phyloP scores from a whole-genome alignment of 78 protist genomes.

The Dictyostelium firmibasis region DNA sequence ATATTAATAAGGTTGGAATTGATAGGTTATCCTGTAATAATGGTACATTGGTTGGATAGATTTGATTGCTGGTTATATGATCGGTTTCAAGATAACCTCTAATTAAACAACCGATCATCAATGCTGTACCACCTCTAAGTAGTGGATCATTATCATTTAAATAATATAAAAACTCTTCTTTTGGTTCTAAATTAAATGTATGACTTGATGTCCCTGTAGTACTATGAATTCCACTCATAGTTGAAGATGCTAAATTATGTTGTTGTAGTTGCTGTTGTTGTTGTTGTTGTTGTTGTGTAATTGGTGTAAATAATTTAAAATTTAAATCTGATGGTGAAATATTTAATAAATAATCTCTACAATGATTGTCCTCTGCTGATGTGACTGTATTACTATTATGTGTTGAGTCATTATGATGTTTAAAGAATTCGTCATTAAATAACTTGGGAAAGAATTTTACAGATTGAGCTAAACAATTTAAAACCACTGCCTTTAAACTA shows the following conservation, averaged over 20 bases:
- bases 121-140: slow-evolving; percentile 53
- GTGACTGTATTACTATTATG: background rate
- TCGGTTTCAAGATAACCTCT: slow-evolving; percentile 59
- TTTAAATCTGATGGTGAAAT: slow-evolving; percentile 23
- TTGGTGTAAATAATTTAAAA: slow-evolving; percentile 40
- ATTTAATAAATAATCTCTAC: background rate
- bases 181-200: slow-evolving; percentile 24
- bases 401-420: background rate
- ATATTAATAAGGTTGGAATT: slow-evolving; percentile 33
- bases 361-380: background rate
- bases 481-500: slow-evolving; percentile 56
- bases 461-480: slow-evolving; percentile 53
- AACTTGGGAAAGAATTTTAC: slow-evolving; percentile 58
- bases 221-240: background rate
- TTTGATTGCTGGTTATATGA: slow-evolving; percentile 38
- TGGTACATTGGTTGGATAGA: slow-evolving; percentile 8
- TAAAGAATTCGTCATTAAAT: slow-evolving; percentile 38
- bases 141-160: slow-evolving; percentile 43
- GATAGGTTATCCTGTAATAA: slow-evolving; percentile 15
- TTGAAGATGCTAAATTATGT: background rate
- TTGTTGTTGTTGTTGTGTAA: slow-evolving; percentile 1
- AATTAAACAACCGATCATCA: slow-evolving; percentile 62
- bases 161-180: slow-evolving; percentile 58
- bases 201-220: background rate
- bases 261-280: background rate